phyloP scores from a whole-genome alignment of 1,139 yeast genomes.

The Kurtzmaniella quercitrusa region DNA sequence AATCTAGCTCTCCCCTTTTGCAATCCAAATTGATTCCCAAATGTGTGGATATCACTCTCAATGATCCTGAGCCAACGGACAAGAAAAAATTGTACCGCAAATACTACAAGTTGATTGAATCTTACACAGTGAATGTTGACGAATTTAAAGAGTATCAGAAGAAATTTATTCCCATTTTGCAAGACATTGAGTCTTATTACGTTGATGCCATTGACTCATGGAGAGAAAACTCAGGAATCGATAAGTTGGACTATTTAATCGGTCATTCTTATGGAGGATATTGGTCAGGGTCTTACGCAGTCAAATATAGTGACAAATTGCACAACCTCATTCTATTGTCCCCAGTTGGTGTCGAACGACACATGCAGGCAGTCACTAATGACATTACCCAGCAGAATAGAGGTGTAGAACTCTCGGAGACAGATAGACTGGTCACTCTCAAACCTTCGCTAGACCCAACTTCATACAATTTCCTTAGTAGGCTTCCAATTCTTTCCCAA shows the following conservation, averaged over 20 bases:
- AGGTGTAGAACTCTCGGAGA: constrained; percentile 9
- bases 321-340: constrained; percentile 68
- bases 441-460: constrained; percentile 38
- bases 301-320: constrained; percentile 51
- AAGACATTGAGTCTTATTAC: constrained; percentile 35
- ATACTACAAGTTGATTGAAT: constrained; percentile 39
- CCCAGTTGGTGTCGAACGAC: constrained; percentile 87
- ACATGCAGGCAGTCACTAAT: constrained; percentile 57
- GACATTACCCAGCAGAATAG: constrained; percentile 6
- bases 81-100: constrained; percentile 31
- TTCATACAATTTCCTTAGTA: constrained; percentile 34
- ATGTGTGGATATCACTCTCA: constrained; percentile 26
- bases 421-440: constrained; percentile 7
- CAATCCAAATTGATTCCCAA: constrained; percentile 21
- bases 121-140: constrained; percentile 24
- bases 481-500: constrained; percentile 39
- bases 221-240: constrained; percentile 28
- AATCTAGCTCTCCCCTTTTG: constrained; percentile 13
- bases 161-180: constrained; percentile 40
- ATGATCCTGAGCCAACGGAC: constrained; percentile 28
- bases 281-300: constrained; percentile 42
- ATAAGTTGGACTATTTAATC: constrained; percentile 34
- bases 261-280: constrained; percentile 49
- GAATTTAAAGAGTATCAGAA: constrained; percentile 26
- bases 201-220: constrained; percentile 35